Conservation (phyloP, 1,284 basidiomycete species). For the Apiotrichum domesticum region DNA sequence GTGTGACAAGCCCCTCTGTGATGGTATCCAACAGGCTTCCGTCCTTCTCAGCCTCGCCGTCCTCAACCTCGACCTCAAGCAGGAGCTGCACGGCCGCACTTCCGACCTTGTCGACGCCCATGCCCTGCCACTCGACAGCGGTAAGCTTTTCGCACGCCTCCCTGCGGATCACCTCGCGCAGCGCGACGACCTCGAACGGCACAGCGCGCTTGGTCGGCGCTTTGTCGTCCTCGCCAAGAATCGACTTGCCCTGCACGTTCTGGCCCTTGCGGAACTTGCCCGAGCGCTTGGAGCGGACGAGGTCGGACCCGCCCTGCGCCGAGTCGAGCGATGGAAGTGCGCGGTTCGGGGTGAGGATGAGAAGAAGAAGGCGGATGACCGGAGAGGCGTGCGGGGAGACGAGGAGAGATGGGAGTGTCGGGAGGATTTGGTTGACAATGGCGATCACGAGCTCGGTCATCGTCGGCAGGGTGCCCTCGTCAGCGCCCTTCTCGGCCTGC, state of each 20-base stretch:
- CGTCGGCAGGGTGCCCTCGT: slow-evolving; percentile 61
- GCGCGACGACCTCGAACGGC: slow-evolving; percentile 7
- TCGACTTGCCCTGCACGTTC: slow-evolving; percentile 43
- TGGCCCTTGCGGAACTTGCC: slow-evolving; percentile 44
- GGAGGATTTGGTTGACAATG: slow-evolving; percentile 39
- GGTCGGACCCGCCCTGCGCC: slow-evolving; percentile 15
- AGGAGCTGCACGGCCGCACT: slow-evolving; percentile 76
- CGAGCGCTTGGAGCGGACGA: slow-evolving; percentile 44
- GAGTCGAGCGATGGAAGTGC: slow-evolving; percentile 50
- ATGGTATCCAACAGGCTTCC: slow-evolving; percentile 76
- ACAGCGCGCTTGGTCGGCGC: slow-evolving; percentile 35
- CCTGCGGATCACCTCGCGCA: slow-evolving; percentile 49
- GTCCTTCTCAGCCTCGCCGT: slow-evolving; percentile 54
- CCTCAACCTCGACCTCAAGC: slow-evolving; percentile 68
- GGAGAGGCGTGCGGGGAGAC: slow-evolving; percentile 83
- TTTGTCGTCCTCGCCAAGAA: slow-evolving; percentile 36
- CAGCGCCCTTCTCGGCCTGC: slow-evolving; percentile 28
- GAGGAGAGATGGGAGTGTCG: slow-evolving; percentile 59
- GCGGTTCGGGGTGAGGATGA: slow-evolving; percentile 57
- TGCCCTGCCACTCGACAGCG: slow-evolving; percentile 69
- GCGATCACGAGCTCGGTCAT: slow-evolving; percentile 51
- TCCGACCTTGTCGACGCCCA: slow-evolving; percentile 74
- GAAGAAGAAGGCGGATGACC: slow-evolving; percentile 68
- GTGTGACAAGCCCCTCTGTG: slow-evolving; percentile 69
- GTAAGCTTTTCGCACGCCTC: slow-evolving; percentile 55